A percentile compares a stretch with the other conserved stretches of the same genome.
Conservation (phyloP, 371 early-diverging fungal genomes). For the Mortierella sp. region DNA sequence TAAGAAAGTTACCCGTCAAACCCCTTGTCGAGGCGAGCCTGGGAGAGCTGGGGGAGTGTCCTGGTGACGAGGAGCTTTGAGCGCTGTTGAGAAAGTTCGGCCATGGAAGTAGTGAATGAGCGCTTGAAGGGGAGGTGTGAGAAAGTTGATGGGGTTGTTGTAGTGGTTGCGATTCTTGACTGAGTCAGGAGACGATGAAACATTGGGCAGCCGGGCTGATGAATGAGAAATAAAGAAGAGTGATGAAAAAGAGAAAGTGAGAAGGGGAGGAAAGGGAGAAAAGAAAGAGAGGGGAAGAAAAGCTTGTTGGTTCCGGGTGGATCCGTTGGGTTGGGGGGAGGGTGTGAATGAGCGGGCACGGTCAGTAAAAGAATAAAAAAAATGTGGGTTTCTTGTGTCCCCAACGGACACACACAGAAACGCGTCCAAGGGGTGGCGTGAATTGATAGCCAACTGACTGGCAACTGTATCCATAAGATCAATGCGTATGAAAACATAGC, state of each 20-base stretch:
- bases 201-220: neutral
- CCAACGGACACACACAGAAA: neutral
- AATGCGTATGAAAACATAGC: neutral
- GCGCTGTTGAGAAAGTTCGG: conserved; percentile 23
- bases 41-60: conserved; percentile 45
- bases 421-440: neutral
- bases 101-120: conserved; percentile 34
- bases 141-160: conserved; percentile 4
- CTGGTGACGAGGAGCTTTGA: conserved; percentile 46
- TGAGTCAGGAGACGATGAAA: conserved; percentile 19
- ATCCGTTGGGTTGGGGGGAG: neutral
- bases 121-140: conserved; percentile 14
- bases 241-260: neutral
- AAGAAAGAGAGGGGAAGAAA: neutral
- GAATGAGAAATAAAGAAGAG: neutral
- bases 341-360: conserved; percentile 4
- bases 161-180: conserved; percentile 16
- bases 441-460: neutral
- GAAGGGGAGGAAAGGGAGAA: neutral
- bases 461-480: neutral
- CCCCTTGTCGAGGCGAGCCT: conserved; percentile 37
- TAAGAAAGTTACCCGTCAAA: conserved; percentile 30
- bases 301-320: conserved; percentile 4
- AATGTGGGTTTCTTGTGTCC: neutral
- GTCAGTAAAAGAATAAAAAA: neutral